phyloP scores from a whole-genome alignment of 352 stramenopile genomes.

The Globisporangium orthogonon region DNA sequence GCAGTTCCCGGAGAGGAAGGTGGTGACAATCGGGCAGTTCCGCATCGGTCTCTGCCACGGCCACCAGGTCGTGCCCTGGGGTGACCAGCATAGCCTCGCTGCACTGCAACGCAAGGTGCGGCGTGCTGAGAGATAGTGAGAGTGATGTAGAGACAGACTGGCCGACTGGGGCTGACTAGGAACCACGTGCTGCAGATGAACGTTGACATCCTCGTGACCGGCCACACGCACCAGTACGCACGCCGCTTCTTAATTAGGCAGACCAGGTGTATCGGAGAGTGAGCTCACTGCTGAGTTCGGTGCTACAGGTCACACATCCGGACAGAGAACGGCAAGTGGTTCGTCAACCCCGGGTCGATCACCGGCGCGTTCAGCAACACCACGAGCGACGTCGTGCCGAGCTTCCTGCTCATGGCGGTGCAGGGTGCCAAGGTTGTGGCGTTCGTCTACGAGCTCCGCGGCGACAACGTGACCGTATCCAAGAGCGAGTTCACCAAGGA shows the following conservation, averaged over 20 bases:
- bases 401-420: constrained; percentile 98
- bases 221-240: constrained; percentile 90
- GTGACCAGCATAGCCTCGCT: constrained; percentile 80
- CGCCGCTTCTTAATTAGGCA: too few relatives aligned
- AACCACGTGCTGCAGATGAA: constrained; percentile 73
- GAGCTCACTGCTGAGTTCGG: too few relatives aligned
- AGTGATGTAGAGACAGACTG: neutral
- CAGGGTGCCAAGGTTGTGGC: constrained; percentile 94
- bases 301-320: constrained; percentile 73
- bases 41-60: constrained; percentile 96
- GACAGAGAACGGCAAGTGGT: constrained; percentile 93
- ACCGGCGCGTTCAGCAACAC: constrained; percentile 92
- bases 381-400: constrained; percentile 81
- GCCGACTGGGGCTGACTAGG: neutral
- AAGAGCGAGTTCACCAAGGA: constrained; percentile 87
- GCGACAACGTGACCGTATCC: constrained; percentile 79
- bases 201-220: constrained; percentile 96
- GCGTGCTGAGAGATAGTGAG: neutral
- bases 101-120: constrained; percentile 84
- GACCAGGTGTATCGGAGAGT: too few relatives aligned
- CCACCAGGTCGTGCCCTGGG: constrained; percentile 94
- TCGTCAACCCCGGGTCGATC: constrained; percentile 97
- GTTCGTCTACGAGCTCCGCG: constrained; percentile 95
- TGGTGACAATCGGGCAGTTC: constrained; percentile 96
- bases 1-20: constrained; percentile 92